phyloP scores from a whole-genome alignment of 148 eudicot species.

The Chenopodium suecicum region DNA sequence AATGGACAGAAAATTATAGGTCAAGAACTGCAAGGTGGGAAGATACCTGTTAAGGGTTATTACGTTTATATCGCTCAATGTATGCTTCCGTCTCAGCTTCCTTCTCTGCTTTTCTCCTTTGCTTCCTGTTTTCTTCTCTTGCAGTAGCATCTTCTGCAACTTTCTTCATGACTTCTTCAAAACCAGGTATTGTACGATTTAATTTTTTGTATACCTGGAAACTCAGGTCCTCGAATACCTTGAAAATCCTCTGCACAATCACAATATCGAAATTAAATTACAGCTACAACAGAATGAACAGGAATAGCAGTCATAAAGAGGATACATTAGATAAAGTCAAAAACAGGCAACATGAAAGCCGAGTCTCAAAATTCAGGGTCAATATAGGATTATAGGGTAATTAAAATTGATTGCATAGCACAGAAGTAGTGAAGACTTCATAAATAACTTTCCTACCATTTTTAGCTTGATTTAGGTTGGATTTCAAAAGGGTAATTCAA shows the following conservation, averaged over 20 bases:
- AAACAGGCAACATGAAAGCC: neutral
- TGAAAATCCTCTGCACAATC: slow-evolving; percentile 37
- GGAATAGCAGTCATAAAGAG: neutral
- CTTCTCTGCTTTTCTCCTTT: slow-evolving; percentile 33
- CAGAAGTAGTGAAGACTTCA: neutral
- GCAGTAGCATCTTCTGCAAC: slow-evolving; percentile 33
- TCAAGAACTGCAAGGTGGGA: neutral
- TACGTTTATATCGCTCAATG: neutral
- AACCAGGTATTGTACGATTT: slow-evolving; percentile 48
- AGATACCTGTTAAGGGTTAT: slow-evolving; percentile 19
- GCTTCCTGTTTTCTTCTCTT: slow-evolving; percentile 28
- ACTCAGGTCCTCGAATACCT: slow-evolving; percentile 34
- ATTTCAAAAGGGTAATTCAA: no score
- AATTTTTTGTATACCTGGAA: slow-evolving; percentile 30
- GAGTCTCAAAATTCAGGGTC: neutral
- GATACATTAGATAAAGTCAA: neutral
- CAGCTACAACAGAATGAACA: neutral
- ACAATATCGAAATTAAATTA: slow-evolving; percentile 5
- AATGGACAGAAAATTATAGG: neutral
- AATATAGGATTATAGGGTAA: no score
- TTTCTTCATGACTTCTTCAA: slow-evolving; percentile 36
- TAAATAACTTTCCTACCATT: neutral
- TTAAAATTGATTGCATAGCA: neutral
- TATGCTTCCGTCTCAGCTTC: slow-evolving; percentile 26
- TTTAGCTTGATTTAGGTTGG: no score